Evolutionary conservation across 2,329 filamentous ascomycete genomes (phyloP), one percentile per base, ranked within the genome.

Genomic region (Dendrostoma leiphaemia): DNA sequence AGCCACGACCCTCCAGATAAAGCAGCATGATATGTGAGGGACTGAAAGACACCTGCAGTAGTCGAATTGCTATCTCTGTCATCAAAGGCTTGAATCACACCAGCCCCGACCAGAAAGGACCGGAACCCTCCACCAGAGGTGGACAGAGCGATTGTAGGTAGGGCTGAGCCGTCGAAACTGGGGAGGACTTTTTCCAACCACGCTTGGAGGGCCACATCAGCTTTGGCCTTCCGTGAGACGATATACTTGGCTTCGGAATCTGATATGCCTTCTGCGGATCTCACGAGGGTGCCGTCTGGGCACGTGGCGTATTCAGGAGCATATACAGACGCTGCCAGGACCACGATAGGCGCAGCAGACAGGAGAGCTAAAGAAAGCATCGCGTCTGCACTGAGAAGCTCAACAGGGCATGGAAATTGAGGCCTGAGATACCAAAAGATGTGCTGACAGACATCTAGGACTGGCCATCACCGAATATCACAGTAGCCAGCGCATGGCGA

Each of bases 91-190:
- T 63, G 58, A 35, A 66, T 54, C 31, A 65, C 61, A 29, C 66
- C 66, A 13, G 66, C 66, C 6, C 63, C 66, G 15, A 53, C 60
- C 15, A 69, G 58, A 15, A 67, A 57, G 5, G 65, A 60, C 6
- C 66, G 58, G 41, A 62, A 66, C 6, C 65, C 64, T 38, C 67
- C 66, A 29, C 66, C 65, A 7, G 64, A 67, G 49, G 60, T 59
- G 7, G 62, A 58, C 24, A 66, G 45, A 17, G 58, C 64, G 40
- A 63, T 59, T 5, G 59, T 61, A 21, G 62, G 63, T 48, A 64
- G 10, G 23, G 32, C 50, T 12, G 56, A 38, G 9, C 56, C 17
- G 40, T 46, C 43, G 19, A 54, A 51, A 7, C 12, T 48, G 10
- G 55, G 55, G 2, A 57, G 52, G 4, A 37, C 48, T 0, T 31